Conservation (phyloP, 352 stramenopile species). For the Pythium vanterpoolii region DNA sequence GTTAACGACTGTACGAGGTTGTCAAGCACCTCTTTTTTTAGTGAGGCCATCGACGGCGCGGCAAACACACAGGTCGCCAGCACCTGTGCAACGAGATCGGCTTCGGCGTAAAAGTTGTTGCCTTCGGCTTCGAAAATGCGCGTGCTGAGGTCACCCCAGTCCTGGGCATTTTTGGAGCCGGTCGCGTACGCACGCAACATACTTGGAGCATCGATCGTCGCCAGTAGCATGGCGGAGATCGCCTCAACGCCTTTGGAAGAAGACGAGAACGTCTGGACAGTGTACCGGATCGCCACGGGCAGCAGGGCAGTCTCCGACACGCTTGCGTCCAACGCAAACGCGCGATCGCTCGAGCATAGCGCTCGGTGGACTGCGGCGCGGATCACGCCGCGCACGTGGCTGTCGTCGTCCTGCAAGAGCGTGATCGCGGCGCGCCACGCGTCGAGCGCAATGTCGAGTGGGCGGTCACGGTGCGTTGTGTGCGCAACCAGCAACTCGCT, state of each 20-base stretch:
- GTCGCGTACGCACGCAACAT: slow-evolving; percentile 44
- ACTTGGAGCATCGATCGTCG: slow-evolving; percentile 34
- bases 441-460: slow-evolving; percentile 33
- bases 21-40: slow-evolving; percentile 30
- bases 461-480: neutral
- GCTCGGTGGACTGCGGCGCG: slow-evolving; percentile 34
- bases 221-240: slow-evolving; percentile 33
- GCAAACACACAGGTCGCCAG: slow-evolving; percentile 25
- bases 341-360: slow-evolving; percentile 14
- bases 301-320: slow-evolving; percentile 59
- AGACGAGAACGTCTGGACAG: slow-evolving; percentile 34
- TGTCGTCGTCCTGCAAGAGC: slow-evolving; percentile 72
- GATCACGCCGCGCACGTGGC: slow-evolving; percentile 29
- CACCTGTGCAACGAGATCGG: slow-evolving; percentile 60
- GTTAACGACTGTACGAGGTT: slow-evolving; percentile 26
- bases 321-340: neutral
- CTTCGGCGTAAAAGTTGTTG: slow-evolving; percentile 75
- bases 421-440: slow-evolving; percentile 56
- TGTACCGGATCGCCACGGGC: slow-evolving; percentile 44
- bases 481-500: slow-evolving; percentile 40
- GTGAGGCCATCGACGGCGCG: neutral
- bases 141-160: slow-evolving; percentile 55
- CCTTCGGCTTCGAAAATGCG: slow-evolving; percentile 81
- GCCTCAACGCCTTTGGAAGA: slow-evolving; percentile 26
- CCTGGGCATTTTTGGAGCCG: slow-evolving; percentile 36